phyloP scores from a whole-genome alignment of 1,284 basidiomycete genomes.

The Apiotrichum akiyoshidainum region DNA sequence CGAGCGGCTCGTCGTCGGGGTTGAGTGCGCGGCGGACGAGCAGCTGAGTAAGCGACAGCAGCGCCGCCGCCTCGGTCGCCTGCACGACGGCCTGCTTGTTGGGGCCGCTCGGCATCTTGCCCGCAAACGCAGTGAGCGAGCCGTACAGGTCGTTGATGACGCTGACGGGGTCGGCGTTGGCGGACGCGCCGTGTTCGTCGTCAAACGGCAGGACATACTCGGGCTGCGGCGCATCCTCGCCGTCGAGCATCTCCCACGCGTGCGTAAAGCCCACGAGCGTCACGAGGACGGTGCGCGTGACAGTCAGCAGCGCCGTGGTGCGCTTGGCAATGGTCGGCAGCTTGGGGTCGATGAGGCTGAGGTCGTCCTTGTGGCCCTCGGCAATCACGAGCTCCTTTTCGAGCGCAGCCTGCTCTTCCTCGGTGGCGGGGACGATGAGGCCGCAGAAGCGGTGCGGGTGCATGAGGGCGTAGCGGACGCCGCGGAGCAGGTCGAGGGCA shows the following conservation, averaged over 20 bases:
- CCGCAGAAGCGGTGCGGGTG: constrained; percentile 83
- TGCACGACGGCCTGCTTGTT: constrained; percentile 7
- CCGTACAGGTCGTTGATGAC: constrained; percentile 66
- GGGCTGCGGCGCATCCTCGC: constrained; percentile 60
- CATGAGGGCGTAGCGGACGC: constrained; percentile 81
- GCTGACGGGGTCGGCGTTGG: constrained; percentile 35
- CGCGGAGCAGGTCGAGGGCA: constrained; percentile 72
- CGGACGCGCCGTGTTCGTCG: constrained; percentile 18
- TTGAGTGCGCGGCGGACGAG: constrained; percentile 56
- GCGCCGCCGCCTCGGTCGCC: constrained; percentile 47
- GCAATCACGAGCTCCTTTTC: constrained; percentile 61
- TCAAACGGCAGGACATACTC: constrained; percentile 17
- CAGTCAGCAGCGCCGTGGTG: constrained; percentile 64
- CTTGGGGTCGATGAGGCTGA: constrained; percentile 59
- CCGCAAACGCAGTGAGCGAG: constrained; percentile 61
- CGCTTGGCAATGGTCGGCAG: constrained; percentile 68
- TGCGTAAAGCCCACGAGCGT: constrained; percentile 69
- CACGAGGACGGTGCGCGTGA: constrained; percentile 66
- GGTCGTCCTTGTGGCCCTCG: constrained; percentile 41
- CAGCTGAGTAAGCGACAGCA: constrained; percentile 26
- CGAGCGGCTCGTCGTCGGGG: constrained; percentile 1
- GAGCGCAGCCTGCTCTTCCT: constrained; percentile 56
- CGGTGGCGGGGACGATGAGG: constrained; percentile 72
- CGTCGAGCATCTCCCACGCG: constrained; percentile 66
- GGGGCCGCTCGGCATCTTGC: constrained; percentile 53